phyloP scores from a whole-genome alignment of 805 yeast species.

The Ogataea minuta region DNA sequence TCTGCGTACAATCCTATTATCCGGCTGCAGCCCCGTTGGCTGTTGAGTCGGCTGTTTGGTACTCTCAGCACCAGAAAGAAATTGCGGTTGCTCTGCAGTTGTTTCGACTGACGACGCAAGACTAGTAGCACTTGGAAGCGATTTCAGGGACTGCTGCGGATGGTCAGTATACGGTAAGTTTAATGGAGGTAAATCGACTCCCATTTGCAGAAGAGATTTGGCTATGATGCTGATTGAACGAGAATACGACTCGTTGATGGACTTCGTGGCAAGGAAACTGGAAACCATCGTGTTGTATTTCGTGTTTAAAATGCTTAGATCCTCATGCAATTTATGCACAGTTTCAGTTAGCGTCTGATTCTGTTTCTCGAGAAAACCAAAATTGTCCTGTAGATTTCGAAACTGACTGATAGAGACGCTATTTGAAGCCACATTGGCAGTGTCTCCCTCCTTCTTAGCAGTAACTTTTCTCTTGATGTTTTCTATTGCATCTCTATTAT shows the following conservation, averaged over 20 bases:
- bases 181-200: slow-evolving; percentile 65
- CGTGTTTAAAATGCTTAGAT: slow-evolving; percentile 43
- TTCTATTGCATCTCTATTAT: slow-evolving; percentile 76
- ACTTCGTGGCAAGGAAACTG: slow-evolving; percentile 54
- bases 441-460: slow-evolving; percentile 31
- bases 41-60: slow-evolving; percentile 15
- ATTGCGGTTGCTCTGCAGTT: slow-evolving; percentile 12
- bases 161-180: slow-evolving; percentile 45
- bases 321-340: slow-evolving; percentile 35
- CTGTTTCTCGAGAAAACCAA: slow-evolving; percentile 31
- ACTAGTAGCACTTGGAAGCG: slow-evolving; percentile 1
- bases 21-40: slow-evolving; percentile 21
- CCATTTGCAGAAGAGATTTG: slow-evolving; percentile 50
- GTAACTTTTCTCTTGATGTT: slow-evolving; percentile 85
- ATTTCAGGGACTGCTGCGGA: slow-evolving; percentile 4
- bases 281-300: slow-evolving; percentile 67
- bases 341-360: slow-evolving; percentile 30
- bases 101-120: slow-evolving; percentile 1
- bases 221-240: slow-evolving; percentile 50
- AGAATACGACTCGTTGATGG: slow-evolving; percentile 55
- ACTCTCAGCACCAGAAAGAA: slow-evolving; percentile 7
- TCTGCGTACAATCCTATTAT: slow-evolving; percentile 23
- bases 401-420: slow-evolving; percentile 26
- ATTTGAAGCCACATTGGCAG: slow-evolving; percentile 6
- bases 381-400: slow-evolving; percentile 27